Base-by-base conservation (phyloP, 768 basidiomycete species). In the Multifurca ochricompacta region DNA sequence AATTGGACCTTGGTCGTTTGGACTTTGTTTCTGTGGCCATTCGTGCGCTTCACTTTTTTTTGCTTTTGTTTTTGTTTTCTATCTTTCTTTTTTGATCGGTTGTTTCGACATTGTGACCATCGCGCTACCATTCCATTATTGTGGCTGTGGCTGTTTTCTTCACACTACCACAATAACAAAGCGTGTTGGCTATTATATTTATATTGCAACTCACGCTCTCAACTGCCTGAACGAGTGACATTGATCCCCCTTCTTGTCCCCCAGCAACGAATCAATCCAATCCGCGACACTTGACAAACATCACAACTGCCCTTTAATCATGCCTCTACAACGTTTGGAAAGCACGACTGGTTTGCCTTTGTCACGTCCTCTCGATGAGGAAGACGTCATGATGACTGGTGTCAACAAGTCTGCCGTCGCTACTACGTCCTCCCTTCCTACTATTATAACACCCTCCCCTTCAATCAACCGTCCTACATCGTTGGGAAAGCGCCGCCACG, bases 301-400 rank as follows among this genome's bases (percentile, higher is more conserved):
- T 19, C 53, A 53, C 44, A 30, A 49, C 48, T 5, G 5, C n/a
- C n/a, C 25, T 31, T 4, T 10, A 13, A 19, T 19, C 31, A 56
- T 56, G 55, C 50, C 44, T 19, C 23, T 51, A 9, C 55, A 50
- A 23, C 55, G 50, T 45, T 18, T 30, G 18, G 11, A 40, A 25
- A 56, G 27, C 49, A 51, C 55, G 16, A 34, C 41, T 11, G n/a
- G 11, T 27, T 34, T 14, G 16, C n/a, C 8, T 6, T 36, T 19
- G 10, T 36, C 54, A 16, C 10, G 6, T 42, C 14, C 23, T 9
- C 19, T 2, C 31, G 34, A 11, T 8, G 35, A 45, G 30, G 19
- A 51, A 19, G 55, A 56, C 50, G 50, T 31, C 30, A 27, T 23
- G 19, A 56, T 56, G 55, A 14, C 25, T 0, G 55, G 51, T 42